A percentile compares a stretch with the other conserved stretches of the same genome.
These are phyloP conservation scores for Cymodocea nodosa DNA, from an alignment of 116 monocot species.

Conservation along the genomic window DNA sequence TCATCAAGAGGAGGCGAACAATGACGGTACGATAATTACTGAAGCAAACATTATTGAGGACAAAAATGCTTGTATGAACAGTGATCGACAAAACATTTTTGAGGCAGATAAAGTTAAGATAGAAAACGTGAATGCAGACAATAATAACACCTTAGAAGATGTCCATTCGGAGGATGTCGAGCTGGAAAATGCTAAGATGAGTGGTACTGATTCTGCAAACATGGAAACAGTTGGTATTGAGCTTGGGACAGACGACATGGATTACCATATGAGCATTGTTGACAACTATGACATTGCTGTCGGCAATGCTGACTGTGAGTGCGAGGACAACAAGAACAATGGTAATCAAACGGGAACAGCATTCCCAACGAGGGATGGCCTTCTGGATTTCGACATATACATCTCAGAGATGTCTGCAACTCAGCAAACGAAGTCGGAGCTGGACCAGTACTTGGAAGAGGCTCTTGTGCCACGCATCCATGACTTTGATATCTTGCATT, in stretches of 20 bases:
- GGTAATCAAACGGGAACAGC: background rate
- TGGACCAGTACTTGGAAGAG: slow-evolving; percentile 89
- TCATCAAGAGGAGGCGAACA: slow-evolving; percentile 16
- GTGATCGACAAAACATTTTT: background rate
- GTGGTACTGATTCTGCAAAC: background rate
- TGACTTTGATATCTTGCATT: slow-evolving; percentile 75
- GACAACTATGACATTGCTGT: slow-evolving; percentile 4
- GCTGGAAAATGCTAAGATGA: background rate
- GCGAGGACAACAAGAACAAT: background rate
- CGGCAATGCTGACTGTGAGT: slow-evolving; percentile 7
- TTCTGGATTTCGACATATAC: slow-evolving; percentile 69
- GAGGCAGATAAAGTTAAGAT: background rate
- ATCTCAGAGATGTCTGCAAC: slow-evolving; percentile 48
- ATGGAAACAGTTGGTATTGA: background rate
- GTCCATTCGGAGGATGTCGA: background rate
- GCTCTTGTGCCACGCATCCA: slow-evolving; percentile 58
- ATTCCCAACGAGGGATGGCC: slow-evolving; percentile 23
- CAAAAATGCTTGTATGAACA: background rate
- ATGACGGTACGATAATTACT: background rate
- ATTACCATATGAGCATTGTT: background rate
- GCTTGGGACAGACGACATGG: background rate
- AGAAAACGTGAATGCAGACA: background rate
- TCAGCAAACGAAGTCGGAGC: slow-evolving; percentile 51
- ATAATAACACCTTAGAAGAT: background rate
- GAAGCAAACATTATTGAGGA: slow-evolving; percentile 4